Evolutionary conservation across 108 stramenopile species (phyloP), one percentile per base, ranked within the genome.

Genomic region (Pseudonitzschia pungens): DNA sequence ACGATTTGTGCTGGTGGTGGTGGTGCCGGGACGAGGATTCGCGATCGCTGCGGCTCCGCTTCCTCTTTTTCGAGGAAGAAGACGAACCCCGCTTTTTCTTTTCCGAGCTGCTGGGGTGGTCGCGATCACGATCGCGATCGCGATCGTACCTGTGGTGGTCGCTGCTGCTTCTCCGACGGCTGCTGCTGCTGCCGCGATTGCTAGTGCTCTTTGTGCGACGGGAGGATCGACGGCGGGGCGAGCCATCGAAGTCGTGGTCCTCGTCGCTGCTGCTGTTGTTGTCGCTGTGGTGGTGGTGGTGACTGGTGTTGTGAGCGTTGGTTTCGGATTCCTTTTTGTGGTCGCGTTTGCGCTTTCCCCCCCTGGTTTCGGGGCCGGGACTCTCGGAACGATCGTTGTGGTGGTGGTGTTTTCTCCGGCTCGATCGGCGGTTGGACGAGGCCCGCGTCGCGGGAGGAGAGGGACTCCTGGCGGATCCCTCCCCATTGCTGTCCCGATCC

Each of bases 21-120:
- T 67, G 43, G 36, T 36, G 31, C 12, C 66, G 66, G 43, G 40
- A 21, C 7, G 66, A 50, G 2, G 44, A 44, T 14, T 48, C 43
- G 44, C 45, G 27, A 40, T 36, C 36, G 28, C 44, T 31, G 8
- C 44, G 28, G 28, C 44, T 45, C 11, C 73, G 73, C 54, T 67
- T 66, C 32, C 41, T 69, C 60, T 64, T 76, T 24, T 65, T 76
- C 14, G 43, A 26, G 22, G 43, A 42, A 31, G 66, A 75, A 1
- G 70, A 65, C 12, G 69, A 63, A 5, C 70, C 76, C 0, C 76
- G 76, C 33, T 66, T 70, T 53, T 77, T 77, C 53, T 70, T 70
- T 27, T 77, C 76, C 28, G 68, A 24, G 24, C 58, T 44, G 40
- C 60, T 71, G 4, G 51, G 53, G 15, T 28, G 14, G n/a, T 24